Evolutionary conservation across 2,329 filamentous ascomycete genomes (phyloP), one percentile per base, ranked within the genome.

Genomic region (Nigrograna mackinnonii): DNA sequence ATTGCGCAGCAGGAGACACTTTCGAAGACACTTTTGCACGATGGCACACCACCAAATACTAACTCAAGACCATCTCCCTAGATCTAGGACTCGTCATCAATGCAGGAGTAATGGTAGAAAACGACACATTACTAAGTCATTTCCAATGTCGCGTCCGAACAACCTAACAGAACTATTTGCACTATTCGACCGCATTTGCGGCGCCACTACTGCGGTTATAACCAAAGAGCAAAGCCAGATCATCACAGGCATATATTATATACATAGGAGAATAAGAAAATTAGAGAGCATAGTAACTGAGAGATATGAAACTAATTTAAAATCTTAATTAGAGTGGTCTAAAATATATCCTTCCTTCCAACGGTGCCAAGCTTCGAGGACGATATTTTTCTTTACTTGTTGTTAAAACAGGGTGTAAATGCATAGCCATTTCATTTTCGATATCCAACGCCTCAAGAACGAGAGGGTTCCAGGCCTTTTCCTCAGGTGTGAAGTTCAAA

Each of bases 391-490:
- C n/a, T n/a, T n/a, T n/a, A n/a, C n/a, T n/a, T n/a, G n/a, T n/a
- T n/a, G n/a, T n/a, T n/a, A n/a, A n/a, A n/a, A n/a, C n/a, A n/a
- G n/a, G n/a, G n/a, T n/a, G n/a, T n/a, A n/a, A n/a, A n/a, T n/a
- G n/a, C n/a, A n/a, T n/a, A n/a, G n/a, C n/a, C n/a, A n/a, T n/a
- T n/a, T n/a, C n/a, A n/a, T n/a, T n/a, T n/a, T n/a, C n/a, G 3
- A 47, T 43, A 5, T 26, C 57, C n/a, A 43, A 55, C 3, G 50
- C 49, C 13, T 58, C 55, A 3, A 50, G 39, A 36, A 67, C 58
- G 16, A 56, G 69, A 6, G 72, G 79, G 2, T 78, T 62, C 35
- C 85, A 82, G 0, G 70, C 22, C 14, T 48, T 60, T 48, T 64
- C 50, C 0, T 42, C 54, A 21, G 58, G 55, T 2, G 66, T 67